Conservation (phyloP, 2,329 filamentous ascomycete genomes). For the Aspergillus sp. region DNA sequence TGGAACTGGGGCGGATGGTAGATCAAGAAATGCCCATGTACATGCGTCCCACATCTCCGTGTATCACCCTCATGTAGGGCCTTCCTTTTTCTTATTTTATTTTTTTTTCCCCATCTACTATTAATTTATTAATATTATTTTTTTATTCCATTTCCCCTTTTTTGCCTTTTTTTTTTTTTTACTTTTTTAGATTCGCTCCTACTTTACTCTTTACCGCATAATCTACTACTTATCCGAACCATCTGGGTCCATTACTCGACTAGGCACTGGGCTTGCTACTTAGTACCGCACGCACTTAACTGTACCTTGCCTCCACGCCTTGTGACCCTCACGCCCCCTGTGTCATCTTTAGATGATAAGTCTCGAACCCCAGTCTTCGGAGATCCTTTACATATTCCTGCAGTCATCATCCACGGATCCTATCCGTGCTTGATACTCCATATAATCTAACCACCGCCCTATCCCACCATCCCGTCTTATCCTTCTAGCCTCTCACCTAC, state of each 20-base stretch:
- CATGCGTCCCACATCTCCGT: slow-evolving; percentile 12
- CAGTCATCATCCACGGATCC: slow-evolving; percentile 24
- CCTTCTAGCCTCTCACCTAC: slow-evolving; percentile 2
- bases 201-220: slow-evolving; percentile 2
- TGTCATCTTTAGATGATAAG: slow-evolving; percentile 24
- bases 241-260: slow-evolving; percentile 19
- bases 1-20: slow-evolving; percentile 39
- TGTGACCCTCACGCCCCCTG: slow-evolving; percentile 24
- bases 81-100: slow-evolving; percentile 23
- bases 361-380: slow-evolving; percentile 21
- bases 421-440: slow-evolving; percentile 19
- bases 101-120: slow-evolving; percentile 3
- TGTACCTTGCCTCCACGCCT: slow-evolving; percentile 26
- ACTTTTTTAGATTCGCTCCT: not conserved
- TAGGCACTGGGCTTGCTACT: slow-evolving; percentile 4
- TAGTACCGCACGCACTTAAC: slow-evolving; percentile 1
- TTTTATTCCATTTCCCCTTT: slow-evolving; percentile 8
- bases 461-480: not conserved
- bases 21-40: slow-evolving; percentile 28
- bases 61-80: slow-evolving; percentile 9
- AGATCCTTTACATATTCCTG: slow-evolving; percentile 25
- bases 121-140: not conserved
- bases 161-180: not conserved
- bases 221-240: slow-evolving; percentile 8
- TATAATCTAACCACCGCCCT: slow-evolving; percentile 18